Evolutionary conservation across 202 grass and related monocot genomes (phyloP).

Genomic region (Digitaria exilis): DNA sequence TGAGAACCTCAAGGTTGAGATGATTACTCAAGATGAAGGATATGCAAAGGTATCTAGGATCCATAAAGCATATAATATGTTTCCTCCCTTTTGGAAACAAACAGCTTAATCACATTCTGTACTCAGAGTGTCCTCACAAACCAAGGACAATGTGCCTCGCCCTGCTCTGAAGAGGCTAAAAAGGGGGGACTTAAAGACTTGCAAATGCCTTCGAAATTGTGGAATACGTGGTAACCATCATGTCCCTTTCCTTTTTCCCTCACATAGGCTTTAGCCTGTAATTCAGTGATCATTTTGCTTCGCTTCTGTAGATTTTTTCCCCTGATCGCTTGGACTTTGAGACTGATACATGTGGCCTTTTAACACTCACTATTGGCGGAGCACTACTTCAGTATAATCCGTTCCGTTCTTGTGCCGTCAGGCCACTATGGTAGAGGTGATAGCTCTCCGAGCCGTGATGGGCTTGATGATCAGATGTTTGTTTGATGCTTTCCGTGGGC

Average conservation of each 20-base stretch:
- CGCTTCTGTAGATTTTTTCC: not conserved
- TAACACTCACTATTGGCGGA: no score
- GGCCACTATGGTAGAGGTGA: no score
- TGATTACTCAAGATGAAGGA: slow-evolving; percentile 38
- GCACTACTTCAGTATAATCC: no score
- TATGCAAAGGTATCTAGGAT: slow-evolving; percentile 40
- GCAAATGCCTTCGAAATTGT: slow-evolving; percentile 17
- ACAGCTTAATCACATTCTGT: slow-evolving; percentile 12
- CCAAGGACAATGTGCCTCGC: slow-evolving; percentile 2
- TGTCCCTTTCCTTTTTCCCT: not conserved
- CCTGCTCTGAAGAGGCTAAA: slow-evolving; percentile 42
- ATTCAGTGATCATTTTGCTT: not conserved
- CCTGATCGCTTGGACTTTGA: no score
- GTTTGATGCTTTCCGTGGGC: no score
- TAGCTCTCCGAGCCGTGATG: no score
- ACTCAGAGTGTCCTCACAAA: slow-evolving; percentile 34
- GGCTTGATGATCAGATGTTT: no score
- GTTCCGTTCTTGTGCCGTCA: no score
- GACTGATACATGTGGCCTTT: no score
- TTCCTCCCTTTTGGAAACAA: not conserved
- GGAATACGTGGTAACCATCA: slow-evolving; percentile 16
- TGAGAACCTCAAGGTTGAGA: not conserved
- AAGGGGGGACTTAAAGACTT: slow-evolving; percentile 35
- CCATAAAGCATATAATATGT: not conserved
- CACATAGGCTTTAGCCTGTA: not conserved